Base-by-base conservation (phyloP, 495 filamentous ascomycete species). In the Podospora appendiculata region DNA sequence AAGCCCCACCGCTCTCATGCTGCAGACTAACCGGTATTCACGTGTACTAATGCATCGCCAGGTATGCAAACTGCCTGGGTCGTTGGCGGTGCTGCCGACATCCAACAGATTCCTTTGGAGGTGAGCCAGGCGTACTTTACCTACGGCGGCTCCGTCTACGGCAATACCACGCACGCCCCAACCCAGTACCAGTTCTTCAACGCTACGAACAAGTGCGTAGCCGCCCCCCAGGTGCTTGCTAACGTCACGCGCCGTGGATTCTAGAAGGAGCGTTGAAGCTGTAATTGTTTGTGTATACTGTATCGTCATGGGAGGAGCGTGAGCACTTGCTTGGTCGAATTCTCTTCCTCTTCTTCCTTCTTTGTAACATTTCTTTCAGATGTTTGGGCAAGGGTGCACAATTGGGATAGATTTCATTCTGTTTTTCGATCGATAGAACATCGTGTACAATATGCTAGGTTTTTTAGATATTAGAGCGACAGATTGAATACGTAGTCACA, bases 51-150 rank as follows among this genome's bases (percentile, higher is more conserved):
- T 2, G 18, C 5, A 32, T 36, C 10, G 40, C 12, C 39, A 66
- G 61, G 74, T 33, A 78, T 81, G 79, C 74, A 81, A 56, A 68
- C 69, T 0, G 68, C 76, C 7, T 79, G 73, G 64, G 69, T 74
- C 0, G 70, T 78, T 47, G 78, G 77, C 8, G 62, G 79, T 51
- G 68, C 65, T 1, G 61, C 70, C 11, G 62, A 79, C 9, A 62
- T 74, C 12, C 51, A 46, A 13, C 59, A 67, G 34, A 56, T 71
- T 32, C 67, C 69, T 0, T 32, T 60, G 6, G 51, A 57, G 1
- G 59, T 62, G 12, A 69, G 73, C 16, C 57, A 66, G 8, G 72
- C 67, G 5, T 82, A 79, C 60, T 47, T 80, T 32, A 62, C 51
- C 0, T 80, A 73, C 53, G 77, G 75, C 8, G 77, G 79, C 3